Conservation (phyloP, 2,329 filamentous ascomycete genomes). For the Drechslerella dactyloides region DNA sequence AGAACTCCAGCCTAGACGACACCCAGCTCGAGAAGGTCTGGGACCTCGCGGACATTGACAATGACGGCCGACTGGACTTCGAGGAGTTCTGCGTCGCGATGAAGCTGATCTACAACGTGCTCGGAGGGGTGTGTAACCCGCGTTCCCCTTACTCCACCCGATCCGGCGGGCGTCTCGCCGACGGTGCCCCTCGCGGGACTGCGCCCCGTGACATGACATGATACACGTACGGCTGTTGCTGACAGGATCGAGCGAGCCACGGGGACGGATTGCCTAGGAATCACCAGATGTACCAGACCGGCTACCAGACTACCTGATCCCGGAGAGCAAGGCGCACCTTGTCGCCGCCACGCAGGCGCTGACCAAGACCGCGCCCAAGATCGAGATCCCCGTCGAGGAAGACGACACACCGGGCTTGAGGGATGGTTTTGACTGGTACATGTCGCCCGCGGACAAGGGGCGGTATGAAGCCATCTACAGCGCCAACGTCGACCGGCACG, state of each 20-base stretch:
- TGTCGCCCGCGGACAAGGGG: conserved; percentile 85
- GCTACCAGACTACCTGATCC: conserved; percentile 94
- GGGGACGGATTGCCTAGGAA: conserved; percentile 66
- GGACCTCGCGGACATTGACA: conserved; percentile 96
- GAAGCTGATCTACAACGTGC: conserved; percentile 94
- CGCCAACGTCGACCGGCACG: conserved; percentile 84
- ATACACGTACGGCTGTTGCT: conserved; percentile 6
- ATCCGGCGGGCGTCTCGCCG: too few species aligned
- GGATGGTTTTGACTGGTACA: conserved; percentile 99
- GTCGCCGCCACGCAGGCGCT: conserved; percentile 83
- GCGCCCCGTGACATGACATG: too few species aligned
- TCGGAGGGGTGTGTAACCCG: conserved; percentile 78
- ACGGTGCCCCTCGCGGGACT: too few species aligned
- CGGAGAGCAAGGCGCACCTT: conserved; percentile 90
- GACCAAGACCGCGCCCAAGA: conserved; percentile 77
- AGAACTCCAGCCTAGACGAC: conserved; percentile 74
- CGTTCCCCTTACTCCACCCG: conserved; percentile 8
- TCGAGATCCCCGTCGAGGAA: conserved; percentile 80
- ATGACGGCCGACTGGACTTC: conserved; percentile 96
- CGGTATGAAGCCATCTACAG: conserved; percentile 99
- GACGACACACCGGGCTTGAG: conserved; percentile 83
- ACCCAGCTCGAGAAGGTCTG: conserved; percentile 95
- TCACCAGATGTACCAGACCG: conserved; percentile 83
- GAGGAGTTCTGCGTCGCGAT: conserved; percentile 99
- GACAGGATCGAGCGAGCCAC: conserved; percentile 12